phyloP scores from a whole-genome alignment of 306 rosid species.

The Dalbergia oliveri region DNA sequence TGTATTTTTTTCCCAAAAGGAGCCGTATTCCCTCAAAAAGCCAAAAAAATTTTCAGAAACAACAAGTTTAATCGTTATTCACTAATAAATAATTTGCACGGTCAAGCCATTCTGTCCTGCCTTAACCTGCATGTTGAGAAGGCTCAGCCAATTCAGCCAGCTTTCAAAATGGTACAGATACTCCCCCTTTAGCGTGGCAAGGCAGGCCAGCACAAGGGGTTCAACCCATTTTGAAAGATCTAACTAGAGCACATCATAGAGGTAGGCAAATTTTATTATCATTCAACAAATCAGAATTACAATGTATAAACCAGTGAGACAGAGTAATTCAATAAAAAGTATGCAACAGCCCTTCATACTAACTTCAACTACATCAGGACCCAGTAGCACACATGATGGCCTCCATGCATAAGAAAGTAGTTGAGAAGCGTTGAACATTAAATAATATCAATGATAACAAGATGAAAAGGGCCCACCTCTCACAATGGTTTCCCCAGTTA shows the following conservation, averaged over 20 bases:
- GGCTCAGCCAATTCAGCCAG: slow-evolving; percentile 21
- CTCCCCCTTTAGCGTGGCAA: background rate
- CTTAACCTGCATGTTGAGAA: slow-evolving; percentile 15
- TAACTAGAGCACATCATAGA: slow-evolving; percentile 33
- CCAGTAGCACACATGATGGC: background rate
- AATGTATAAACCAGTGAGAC: slow-evolving; percentile 5
- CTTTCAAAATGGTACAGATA: slow-evolving; percentile 28
- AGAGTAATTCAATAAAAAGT: slow-evolving; percentile 22
- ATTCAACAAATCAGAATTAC: slow-evolving; percentile 21
- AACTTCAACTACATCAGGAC: background rate
- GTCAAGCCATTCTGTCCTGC: slow-evolving; percentile 1
- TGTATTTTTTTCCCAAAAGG: background rate
- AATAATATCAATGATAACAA: no score
- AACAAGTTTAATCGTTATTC: slow-evolving; percentile 14
- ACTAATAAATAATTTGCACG: background rate
- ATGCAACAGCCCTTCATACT: background rate
- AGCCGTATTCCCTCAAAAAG: slow-evolving; percentile 6
- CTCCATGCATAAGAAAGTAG: background rate
- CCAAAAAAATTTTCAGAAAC: slow-evolving; percentile 15
- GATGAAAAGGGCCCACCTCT: no score
- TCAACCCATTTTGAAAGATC: slow-evolving; percentile 2
- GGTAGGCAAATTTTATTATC: background rate
- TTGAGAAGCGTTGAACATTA: background rate
- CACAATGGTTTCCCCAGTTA: no score
- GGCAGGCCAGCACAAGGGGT: slow-evolving; percentile 26